Base-by-base conservation (phyloP, 441 rosid species). In the Erodium chrysanthum region DNA sequence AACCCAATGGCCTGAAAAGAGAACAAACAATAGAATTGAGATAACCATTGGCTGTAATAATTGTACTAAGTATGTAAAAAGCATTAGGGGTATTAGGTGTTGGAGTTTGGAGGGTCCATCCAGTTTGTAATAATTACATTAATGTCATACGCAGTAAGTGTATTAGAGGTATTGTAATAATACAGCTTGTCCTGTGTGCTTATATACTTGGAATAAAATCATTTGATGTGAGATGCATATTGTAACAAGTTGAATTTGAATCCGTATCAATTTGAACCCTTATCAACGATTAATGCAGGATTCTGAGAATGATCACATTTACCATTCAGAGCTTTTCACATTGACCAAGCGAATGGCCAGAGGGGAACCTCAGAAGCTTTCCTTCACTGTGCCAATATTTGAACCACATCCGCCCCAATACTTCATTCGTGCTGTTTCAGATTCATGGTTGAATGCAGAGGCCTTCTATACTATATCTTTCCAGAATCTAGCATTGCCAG, bases 351-450 rank as follows among this genome's bases (percentile, higher is more conserved):
- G 85, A 70, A 85, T 84, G 92, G 89, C 96, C 72, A 79, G 87
- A 65, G 96, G 95, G 71, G 95, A 90, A 69, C 84, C 99, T 35
- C 97, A 88, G 79, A 90, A 84, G 83, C 97, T 95, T 71, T 83
- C 93, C 70, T 95, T 92, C 74, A 90, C 96, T 6, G 95, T 95
- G 70, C 99, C 99, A n/a, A 92, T 95, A 76, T 95, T 95, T 77
- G 99, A 92, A 80, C 99, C 99, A 59, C 99, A 95, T 75, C 99
- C 99, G 35, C 97, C 98, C 0, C 99, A 95, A 74, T 95, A 92
- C 81, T 95, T 85, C 78, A 89, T 95, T 77, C 95, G 84, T 77
- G 99, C 98, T 68, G 89, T 95, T 61, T 95, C 99, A 75, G 99
- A 95, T 87, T 87, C 99, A 66, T 95, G 99, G 99, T 81, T 95